Conservation (phyloP, 2,329 filamentous ascomycete species). For the Ambrosiella beaveri region DNA sequence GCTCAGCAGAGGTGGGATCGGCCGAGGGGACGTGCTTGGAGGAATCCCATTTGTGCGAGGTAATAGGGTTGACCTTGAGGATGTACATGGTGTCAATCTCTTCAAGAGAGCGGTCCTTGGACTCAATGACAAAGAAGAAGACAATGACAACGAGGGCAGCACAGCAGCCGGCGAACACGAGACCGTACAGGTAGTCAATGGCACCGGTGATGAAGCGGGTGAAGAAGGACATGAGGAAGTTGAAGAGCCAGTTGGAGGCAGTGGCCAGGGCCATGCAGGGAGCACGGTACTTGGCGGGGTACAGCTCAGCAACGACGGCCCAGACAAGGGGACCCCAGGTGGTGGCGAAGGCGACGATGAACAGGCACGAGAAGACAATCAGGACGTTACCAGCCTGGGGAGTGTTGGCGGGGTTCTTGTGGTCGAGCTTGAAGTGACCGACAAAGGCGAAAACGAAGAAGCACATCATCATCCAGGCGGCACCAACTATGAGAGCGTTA, state of each 20-base stretch:
- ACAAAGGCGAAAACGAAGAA: slow-evolving; percentile 34
- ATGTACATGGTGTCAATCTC: slow-evolving; percentile 66
- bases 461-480: slow-evolving; percentile 40
- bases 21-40: slow-evolving; percentile 11
- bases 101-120: slow-evolving; percentile 53
- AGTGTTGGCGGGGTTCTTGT: slow-evolving; percentile 25
- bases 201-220: slow-evolving; percentile 56
- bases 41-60: slow-evolving; percentile 23
- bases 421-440: slow-evolving; percentile 28
- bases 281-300: slow-evolving; percentile 38
- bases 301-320: slow-evolving; percentile 47
- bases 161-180: slow-evolving; percentile 54
- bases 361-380: slow-evolving; percentile 52
- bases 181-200: slow-evolving; percentile 53
- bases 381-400: slow-evolving; percentile 38
- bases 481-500: slow-evolving; percentile 44
- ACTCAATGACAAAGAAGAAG: slow-evolving; percentile 62
- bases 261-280: slow-evolving; percentile 39
- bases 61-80: slow-evolving; percentile 31
- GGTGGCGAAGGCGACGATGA: slow-evolving; percentile 49
- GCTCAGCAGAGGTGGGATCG: slow-evolving; percentile 12
- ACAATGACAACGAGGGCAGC: slow-evolving; percentile 45
- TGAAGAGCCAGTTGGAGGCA: slow-evolving; percentile 46
- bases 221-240: slow-evolving; percentile 40
- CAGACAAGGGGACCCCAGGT: slow-evolving; percentile 56